phyloP scores from a whole-genome alignment of 805 yeast species.

The Cyberlindnera suaveolens region DNA sequence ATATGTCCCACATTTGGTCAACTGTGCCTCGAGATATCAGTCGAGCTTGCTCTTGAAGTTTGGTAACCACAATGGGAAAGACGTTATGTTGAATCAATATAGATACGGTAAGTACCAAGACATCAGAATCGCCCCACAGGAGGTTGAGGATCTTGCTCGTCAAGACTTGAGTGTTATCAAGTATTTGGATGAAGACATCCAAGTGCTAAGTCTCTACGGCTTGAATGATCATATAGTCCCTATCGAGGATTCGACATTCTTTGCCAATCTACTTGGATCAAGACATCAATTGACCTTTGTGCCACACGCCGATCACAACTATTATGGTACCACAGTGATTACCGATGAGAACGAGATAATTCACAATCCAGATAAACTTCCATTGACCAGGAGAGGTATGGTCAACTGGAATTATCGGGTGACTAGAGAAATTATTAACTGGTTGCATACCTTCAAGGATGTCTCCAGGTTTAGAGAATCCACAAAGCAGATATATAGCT shows the following conservation, averaged over 20 bases:
- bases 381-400: conserved; percentile 37
- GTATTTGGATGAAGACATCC: conserved; percentile 37
- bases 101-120: conserved; percentile 44
- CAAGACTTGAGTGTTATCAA: conserved; percentile 40
- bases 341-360: conserved; percentile 26
- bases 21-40: conserved; percentile 66
- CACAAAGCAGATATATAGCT: conserved; percentile 30
- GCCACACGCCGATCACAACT: conserved; percentile 76
- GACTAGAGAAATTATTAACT: conserved; percentile 41
- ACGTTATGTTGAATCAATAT: conserved; percentile 38
- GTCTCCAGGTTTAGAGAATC: conserved; percentile 43
- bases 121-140: conserved; percentile 40
- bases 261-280: conserved; percentile 46
- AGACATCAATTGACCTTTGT: conserved; percentile 56
- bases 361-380: conserved; percentile 33
- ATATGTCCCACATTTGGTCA: conserved; percentile 59
- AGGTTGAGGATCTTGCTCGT: conserved; percentile 42
- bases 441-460: conserved; percentile 42
- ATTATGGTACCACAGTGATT: conserved; percentile 45
- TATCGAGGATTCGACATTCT: conserved; percentile 50
- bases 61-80: conserved; percentile 8
- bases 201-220: conserved; percentile 69
- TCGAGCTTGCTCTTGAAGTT: conserved; percentile 13
- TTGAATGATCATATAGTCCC: conserved; percentile 62
- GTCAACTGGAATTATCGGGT: conserved; percentile 59